A percentile compares a stretch with the other conserved stretches of the same genome.
These are phyloP conservation scores for Avicennia marina DNA, from an alignment of 257 asterid species.

Conservation along the genomic window DNA sequence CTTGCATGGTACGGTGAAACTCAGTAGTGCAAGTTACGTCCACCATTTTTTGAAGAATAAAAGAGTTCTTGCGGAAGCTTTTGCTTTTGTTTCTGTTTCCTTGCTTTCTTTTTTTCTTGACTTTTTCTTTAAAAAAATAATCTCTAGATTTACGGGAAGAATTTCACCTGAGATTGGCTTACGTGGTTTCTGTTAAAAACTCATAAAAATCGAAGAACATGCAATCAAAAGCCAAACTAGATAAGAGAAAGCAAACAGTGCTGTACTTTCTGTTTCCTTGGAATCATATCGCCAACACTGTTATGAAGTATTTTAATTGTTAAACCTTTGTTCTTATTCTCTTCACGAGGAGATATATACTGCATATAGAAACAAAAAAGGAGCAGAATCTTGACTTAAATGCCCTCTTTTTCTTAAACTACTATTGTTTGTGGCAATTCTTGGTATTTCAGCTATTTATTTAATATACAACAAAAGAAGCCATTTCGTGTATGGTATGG, in stretches of 20 bases:
- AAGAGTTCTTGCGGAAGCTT: constrained; percentile 50
- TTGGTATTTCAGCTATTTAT: neutral
- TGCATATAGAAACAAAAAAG: constrained; percentile 33
- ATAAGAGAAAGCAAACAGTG: constrained; percentile 16
- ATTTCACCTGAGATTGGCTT: constrained; percentile 18
- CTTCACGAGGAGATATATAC: constrained; percentile 37
- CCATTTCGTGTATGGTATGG: no score
- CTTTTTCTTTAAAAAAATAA: neutral
- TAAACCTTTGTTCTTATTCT: constrained; percentile 31
- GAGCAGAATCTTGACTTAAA: constrained; percentile 40
- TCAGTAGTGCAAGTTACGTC: constrained; percentile 34
- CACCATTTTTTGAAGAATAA: constrained; percentile 36
- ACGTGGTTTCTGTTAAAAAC: no score
- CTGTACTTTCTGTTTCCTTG: constrained; percentile 22
- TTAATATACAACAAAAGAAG: no score
- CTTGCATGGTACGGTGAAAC: constrained; percentile 46
- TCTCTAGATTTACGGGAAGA: neutral
- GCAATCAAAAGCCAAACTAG: constrained; percentile 1
- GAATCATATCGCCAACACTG: constrained; percentile 13
- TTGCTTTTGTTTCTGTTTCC: constrained; percentile 35
- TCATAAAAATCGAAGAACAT: no score
- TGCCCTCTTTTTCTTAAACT: constrained; percentile 30
- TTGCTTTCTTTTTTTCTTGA: neutral
- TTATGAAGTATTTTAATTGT: constrained; percentile 14
- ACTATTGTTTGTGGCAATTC: neutral